Conservation (phyloP, 352 stramenopile species). For the Thraustotheca clavata region DNA sequence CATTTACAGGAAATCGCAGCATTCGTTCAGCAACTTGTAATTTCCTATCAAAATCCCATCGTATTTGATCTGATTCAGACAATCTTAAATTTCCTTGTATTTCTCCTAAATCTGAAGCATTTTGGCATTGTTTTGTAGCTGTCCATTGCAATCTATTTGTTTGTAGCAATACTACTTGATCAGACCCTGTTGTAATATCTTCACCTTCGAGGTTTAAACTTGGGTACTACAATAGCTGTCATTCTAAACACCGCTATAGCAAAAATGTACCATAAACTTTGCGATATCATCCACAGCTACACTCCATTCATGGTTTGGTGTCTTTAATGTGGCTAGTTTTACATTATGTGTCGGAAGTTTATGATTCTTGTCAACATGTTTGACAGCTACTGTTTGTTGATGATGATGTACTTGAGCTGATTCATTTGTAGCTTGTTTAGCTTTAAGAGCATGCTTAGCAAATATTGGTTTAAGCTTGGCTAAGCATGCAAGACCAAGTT, state of each 20-base stretch:
- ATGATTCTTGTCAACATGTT: background rate
- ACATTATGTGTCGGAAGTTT: slow-evolving; percentile 8
- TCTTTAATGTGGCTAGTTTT: slow-evolving; percentile 5
- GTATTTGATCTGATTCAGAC: slow-evolving; percentile 27
- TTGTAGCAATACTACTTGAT: background rate
- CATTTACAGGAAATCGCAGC: slow-evolving; percentile 27
- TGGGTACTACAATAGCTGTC: slow-evolving; percentile 3
- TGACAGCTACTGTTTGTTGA: background rate
- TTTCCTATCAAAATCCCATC: slow-evolving; percentile 42
- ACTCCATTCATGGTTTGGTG: slow-evolving; percentile 1
- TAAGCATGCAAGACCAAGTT: slow-evolving; percentile 15
- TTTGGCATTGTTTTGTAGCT: slow-evolving; percentile 33
- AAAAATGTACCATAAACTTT: slow-evolving; percentile 23
- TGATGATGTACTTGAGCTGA: background rate
- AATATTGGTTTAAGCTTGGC: slow-evolving; percentile 21
- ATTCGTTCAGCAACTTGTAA: slow-evolving; percentile 49
- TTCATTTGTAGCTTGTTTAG: background rate
- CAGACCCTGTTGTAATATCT: background rate
- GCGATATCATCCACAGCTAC: slow-evolving; percentile 18
- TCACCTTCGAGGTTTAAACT: slow-evolving; percentile 18
- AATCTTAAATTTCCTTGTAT: slow-evolving; percentile 25
- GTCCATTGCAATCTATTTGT: slow-evolving; percentile 47
- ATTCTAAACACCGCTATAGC: background rate
- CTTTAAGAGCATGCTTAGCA: slow-evolving; percentile 11
- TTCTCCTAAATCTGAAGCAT: slow-evolving; percentile 23